Evolutionary conservation across 805 yeast genomes (phyloP).

Genomic region (Metschnikowia continentalis): DNA sequence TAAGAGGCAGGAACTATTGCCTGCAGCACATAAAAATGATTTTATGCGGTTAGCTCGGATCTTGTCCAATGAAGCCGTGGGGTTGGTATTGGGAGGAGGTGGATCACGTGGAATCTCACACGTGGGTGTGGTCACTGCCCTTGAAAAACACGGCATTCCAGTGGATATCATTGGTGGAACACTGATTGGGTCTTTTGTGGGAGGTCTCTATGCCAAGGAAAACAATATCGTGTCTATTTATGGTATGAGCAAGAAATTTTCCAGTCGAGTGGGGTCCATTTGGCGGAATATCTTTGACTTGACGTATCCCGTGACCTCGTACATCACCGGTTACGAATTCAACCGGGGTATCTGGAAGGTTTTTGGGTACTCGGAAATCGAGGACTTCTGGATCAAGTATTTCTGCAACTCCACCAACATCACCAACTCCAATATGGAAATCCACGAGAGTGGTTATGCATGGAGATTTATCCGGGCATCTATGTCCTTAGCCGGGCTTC

Average conservation of each 20-base stretch:
- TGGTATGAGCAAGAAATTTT: conserved; percentile 83
- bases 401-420: conserved; percentile 92
- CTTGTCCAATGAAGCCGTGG: conserved; percentile 88
- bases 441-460: conserved; percentile 87
- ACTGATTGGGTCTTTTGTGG: conserved; percentile 92
- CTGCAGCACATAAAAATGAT: conserved; percentile 48
- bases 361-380: conserved; percentile 87
- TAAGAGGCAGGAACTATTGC: conserved; percentile 14
- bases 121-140: conserved; percentile 83
- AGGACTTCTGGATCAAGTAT: conserved; percentile 90
- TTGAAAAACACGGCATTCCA: conserved; percentile 91
- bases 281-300: conserved; percentile 85
- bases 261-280: conserved; percentile 72
- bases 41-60: conserved; percentile 86
- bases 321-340: conserved; percentile 95
- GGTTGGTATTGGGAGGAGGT: conserved; percentile 94
- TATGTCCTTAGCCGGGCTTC: conserved; percentile 90
- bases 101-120: conserved; percentile 96
- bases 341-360: conserved; percentile 97
- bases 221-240: conserved; percentile 87
- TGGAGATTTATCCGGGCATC: conserved; percentile 96
- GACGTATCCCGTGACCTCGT: conserved; percentile 91
- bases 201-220: conserved; percentile 91
- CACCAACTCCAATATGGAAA: conserved; percentile 92
- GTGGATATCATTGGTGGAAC: conserved; percentile 95